Evolutionary conservation across 2,329 filamentous ascomycete genomes (phyloP), one percentile per base, ranked within the genome.

Genomic region (Alternaria solani): DNA sequence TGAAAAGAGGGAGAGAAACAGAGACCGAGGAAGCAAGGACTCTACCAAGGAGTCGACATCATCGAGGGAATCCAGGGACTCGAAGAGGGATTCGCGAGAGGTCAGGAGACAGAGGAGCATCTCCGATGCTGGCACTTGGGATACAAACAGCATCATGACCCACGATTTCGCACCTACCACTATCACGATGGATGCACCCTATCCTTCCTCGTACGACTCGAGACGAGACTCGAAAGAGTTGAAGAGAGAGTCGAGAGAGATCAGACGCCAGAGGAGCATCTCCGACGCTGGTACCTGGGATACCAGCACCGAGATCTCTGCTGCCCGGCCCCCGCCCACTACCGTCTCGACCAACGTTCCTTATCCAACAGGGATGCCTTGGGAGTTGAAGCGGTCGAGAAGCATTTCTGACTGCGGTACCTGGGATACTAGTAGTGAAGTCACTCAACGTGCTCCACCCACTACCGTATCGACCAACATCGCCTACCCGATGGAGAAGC

Each of bases 61-160:
- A 4, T 48, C 47, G 7, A 55, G 52, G 30, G 62, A 64, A n/a
- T 52, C 48, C 25, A 51, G 54, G 30, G 62, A 64, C 23, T 46
- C 51, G 18, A 58, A 55, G 38, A 57, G 55, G 36, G 56, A 64
- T 36, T 51, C 48, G 9, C 52, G 53, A 46, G 57, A 63, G 47
- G 36, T 57, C 11, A 59, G 47, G 55, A 55, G 57, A 34, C 47
- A 59, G 43, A 58, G 49, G 51, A 71, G 61, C 20, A 56, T 71
- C 14, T 51, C 64, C 2, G 70, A 72, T 34, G 67, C 65, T 25
- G 70, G 68, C n/a, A 72, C 70, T 7, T 72, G 70, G 70, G 70
- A 72, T 42, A 72, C 70, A 23, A 63, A 63, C 46, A 72, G 67
- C 53, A 64, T 65, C 32, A 65, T 65, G 41, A 69, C 66, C 36